Evolutionary conservation across 805 yeast genomes (phyloP).

Genomic region (Suhomyces faveliae): DNA sequence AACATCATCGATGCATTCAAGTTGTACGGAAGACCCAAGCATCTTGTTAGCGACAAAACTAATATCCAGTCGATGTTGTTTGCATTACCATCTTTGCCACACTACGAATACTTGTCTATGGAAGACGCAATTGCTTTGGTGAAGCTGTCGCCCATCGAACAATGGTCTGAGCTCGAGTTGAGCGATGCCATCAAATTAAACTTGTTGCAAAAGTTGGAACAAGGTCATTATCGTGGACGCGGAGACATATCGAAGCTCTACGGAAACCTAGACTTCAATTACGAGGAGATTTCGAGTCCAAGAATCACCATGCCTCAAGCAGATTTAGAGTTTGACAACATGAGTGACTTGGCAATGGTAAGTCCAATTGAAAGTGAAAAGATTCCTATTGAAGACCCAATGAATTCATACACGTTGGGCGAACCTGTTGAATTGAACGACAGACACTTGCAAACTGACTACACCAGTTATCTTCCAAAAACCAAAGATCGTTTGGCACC

Average conservation of each 20-base stretch:
- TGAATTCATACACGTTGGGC: slow-evolving; percentile 4
- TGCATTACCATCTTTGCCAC: slow-evolving; percentile 74
- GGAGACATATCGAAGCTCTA: slow-evolving; percentile 38
- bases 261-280: slow-evolving; percentile 20
- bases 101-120: slow-evolving; percentile 51
- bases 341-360: slow-evolving; percentile 5
- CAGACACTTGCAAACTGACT: not conserved
- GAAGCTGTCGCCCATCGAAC: slow-evolving; percentile 17
- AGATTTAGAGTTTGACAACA: slow-evolving; percentile 3
- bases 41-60: slow-evolving; percentile 69
- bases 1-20: slow-evolving; percentile 71
- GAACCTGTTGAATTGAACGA: slow-evolving; percentile 10
- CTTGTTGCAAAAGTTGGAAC: slow-evolving; percentile 12
- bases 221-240: slow-evolving; percentile 29
- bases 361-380: slow-evolving; percentile 9
- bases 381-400: slow-evolving; percentile 2
- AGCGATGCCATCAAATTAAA: slow-evolving; percentile 21
- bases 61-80: slow-evolving; percentile 66
- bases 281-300: slow-evolving; percentile 10
- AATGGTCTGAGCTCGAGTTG: slow-evolving; percentile 33
- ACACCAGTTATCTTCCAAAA: not conserved
- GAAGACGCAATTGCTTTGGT: slow-evolving; percentile 23
- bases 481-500: slow-evolving; percentile 15
- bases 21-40: slow-evolving; percentile 72
- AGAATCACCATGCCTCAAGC: slow-evolving; percentile 5